Evolutionary conservation across 163 green algal genomes (phyloP).

Genomic region (Trebouxia gelatinosa): DNA sequence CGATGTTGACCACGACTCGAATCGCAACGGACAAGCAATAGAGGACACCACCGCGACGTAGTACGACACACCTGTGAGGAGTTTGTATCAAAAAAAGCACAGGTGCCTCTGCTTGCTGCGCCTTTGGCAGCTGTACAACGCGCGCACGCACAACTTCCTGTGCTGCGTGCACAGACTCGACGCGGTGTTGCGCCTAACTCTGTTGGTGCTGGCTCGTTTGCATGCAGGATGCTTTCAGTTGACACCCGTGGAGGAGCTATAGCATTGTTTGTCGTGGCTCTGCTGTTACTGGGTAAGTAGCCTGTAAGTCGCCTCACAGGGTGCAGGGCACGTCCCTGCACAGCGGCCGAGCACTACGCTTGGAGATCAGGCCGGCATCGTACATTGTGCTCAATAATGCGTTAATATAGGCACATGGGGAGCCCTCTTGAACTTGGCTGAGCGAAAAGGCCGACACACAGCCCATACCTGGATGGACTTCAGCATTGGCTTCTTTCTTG

Average conservation of each 20-base stretch:
- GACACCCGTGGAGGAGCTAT: constrained; percentile 18
- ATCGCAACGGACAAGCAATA: too few species aligned
- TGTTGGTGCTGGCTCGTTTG: too few species aligned
- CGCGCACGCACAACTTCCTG: too few species aligned
- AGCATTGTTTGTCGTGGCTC: constrained; percentile 2
- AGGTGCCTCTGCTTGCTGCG: too few species aligned
- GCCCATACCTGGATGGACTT: constrained; percentile 26
- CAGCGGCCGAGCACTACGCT: background rate
- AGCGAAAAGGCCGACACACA: constrained; percentile 19
- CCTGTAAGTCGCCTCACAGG: background rate
- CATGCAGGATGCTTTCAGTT: constrained; percentile 2
- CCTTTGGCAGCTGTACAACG: too few species aligned
- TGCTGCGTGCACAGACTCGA: too few species aligned
- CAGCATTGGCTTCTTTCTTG: constrained; percentile 21
- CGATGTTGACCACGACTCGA: too few species aligned
- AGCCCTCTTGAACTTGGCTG: constrained; percentile 13
- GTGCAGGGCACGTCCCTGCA: background rate
- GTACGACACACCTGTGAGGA: too few species aligned
- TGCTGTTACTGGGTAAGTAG: constrained; percentile 17
- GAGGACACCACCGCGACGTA: too few species aligned
- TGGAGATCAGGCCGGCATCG: background rate
- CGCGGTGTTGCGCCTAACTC: too few species aligned
- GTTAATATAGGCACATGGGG: constrained; percentile 30
- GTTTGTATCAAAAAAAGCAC: too few species aligned
- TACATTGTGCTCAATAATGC: background rate